Percentiles rank a stretch among this genome's conserved stretches.
phyloP scores from a whole-genome alignment of 176 grass and related monocot species.

The Oryza rufipogon region DNA sequence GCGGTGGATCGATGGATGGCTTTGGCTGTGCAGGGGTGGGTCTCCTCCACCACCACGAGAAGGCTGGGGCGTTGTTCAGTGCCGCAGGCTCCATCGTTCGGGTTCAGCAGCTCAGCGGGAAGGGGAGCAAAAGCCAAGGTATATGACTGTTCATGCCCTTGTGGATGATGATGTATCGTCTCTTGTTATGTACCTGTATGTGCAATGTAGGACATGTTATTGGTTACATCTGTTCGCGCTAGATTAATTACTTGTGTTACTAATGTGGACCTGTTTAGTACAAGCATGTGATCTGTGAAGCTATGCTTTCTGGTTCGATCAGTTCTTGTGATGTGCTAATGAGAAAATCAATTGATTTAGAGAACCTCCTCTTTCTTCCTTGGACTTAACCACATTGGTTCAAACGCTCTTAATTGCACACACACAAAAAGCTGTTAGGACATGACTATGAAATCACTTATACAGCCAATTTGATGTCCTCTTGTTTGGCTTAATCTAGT shows the following conservation, averaged over 20 bases:
- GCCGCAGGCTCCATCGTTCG: not conserved
- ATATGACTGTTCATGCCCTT: not conserved
- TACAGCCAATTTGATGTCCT: not conserved
- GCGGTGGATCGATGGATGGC: no score
- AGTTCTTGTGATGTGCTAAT: not conserved
- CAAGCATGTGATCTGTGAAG: not conserved
- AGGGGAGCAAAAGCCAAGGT: slow-evolving; percentile 40
- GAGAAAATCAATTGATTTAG: not conserved
- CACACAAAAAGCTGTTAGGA: not conserved
- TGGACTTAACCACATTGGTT: not conserved
- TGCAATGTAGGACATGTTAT: slow-evolving; percentile 6
- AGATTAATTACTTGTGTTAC: not conserved
- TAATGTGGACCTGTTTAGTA: not conserved
- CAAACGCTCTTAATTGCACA: not conserved
- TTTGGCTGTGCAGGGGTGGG: not conserved
- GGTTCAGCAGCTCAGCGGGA: not conserved
- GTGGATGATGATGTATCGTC: not conserved
- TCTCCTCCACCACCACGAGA: not conserved
- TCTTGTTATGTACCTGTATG: not conserved
- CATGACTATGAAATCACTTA: not conserved
- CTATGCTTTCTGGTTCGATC: not conserved
- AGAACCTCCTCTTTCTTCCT: not conserved
- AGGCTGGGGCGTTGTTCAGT: not conserved
- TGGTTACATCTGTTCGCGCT: not conserved
- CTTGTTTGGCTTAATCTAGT: not conserved